Conservation (phyloP, 2,329 filamentous ascomycete species). For the Fusarium chuoi region DNA sequence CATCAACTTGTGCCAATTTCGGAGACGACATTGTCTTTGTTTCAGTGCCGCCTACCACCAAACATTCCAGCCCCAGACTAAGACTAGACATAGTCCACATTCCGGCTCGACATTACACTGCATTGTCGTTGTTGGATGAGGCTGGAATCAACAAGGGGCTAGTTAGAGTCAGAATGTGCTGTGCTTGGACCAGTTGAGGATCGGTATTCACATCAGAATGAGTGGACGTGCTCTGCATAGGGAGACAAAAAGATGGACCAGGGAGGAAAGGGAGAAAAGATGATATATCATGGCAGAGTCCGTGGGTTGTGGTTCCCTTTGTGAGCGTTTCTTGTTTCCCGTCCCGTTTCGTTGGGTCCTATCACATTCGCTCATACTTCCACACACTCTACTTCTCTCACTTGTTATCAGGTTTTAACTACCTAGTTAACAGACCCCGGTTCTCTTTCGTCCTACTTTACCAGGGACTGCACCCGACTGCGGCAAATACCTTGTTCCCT, state of each 20-base stretch:
- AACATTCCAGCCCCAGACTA: conserved; percentile 47
- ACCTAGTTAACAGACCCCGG: conserved; percentile 17
- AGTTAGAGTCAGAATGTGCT: conserved; percentile 3
- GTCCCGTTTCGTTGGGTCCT: conserved; percentile 23
- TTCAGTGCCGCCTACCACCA: conserved; percentile 44
- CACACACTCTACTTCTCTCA: neutral
- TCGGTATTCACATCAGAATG: conserved; percentile 29
- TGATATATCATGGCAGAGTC: conserved; percentile 39
- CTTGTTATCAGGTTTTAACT: neutral
- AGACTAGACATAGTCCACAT: conserved; percentile 31
- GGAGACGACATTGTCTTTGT: conserved; percentile 50
- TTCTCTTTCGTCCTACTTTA: conserved; percentile 16
- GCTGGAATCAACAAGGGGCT: conserved; percentile 39
- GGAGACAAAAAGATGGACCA: conserved; percentile 22
- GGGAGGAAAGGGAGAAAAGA: conserved; percentile 29
- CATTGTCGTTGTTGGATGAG: conserved; percentile 52
- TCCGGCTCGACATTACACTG: conserved; percentile 44
- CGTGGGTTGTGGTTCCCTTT: conserved; percentile 30
- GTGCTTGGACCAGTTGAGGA: conserved; percentile 31
- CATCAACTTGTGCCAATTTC: conserved; percentile 37
- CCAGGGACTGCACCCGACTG: conserved; percentile 4
- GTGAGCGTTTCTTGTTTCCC: conserved; percentile 21
- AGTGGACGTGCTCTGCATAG: conserved; percentile 10
- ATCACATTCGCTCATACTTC: conserved; percentile 3
- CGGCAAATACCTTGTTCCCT: conserved; percentile 23